phyloP scores from a whole-genome alignment of 2,329 filamentous ascomycete genomes.

The Microcera coccophila region DNA sequence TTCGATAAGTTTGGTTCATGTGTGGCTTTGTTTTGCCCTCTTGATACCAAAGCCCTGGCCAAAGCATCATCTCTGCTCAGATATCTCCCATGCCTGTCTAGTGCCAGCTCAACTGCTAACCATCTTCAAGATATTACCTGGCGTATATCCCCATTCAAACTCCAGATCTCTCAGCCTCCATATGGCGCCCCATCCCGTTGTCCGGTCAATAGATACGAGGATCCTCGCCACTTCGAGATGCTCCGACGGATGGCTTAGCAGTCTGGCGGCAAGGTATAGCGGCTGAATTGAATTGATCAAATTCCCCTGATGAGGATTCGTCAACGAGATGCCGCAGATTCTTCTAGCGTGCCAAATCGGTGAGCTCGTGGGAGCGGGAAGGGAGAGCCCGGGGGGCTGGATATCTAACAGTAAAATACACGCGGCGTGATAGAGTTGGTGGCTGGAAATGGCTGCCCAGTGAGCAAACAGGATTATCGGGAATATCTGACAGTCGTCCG shows the following conservation, averaged over 20 bases:
- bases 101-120: too few species aligned
- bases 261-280: constrained; percentile 51
- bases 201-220: constrained; percentile 47
- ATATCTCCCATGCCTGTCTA: too few species aligned
- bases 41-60: too few species aligned
- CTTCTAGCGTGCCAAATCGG: constrained; percentile 52
- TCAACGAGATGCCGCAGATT: constrained; percentile 53
- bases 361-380: constrained; percentile 33
- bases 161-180: constrained; percentile 54
- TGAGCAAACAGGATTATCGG: constrained; percentile 51
- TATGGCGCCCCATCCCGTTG: constrained; percentile 50
- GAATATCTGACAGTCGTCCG: constrained; percentile 42
- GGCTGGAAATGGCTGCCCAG: constrained; percentile 54
- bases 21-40: too few species aligned
- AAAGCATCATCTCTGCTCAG: too few species aligned
- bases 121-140: too few species aligned
- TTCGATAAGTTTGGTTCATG: too few species aligned
- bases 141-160: constrained; percentile 38
- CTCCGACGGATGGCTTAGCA: constrained; percentile 49
- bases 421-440: constrained; percentile 55
- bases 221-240: constrained; percentile 39
- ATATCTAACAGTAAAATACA: constrained; percentile 49
- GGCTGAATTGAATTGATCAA: constrained; percentile 57
- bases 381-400: constrained; percentile 31
- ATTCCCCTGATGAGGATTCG: constrained; percentile 53